These are phyloP conservation scores for Pleurotus tuoliensis DNA, from an alignment of 768 basidiomycete genomes.

Conservation along the genomic window DNA sequence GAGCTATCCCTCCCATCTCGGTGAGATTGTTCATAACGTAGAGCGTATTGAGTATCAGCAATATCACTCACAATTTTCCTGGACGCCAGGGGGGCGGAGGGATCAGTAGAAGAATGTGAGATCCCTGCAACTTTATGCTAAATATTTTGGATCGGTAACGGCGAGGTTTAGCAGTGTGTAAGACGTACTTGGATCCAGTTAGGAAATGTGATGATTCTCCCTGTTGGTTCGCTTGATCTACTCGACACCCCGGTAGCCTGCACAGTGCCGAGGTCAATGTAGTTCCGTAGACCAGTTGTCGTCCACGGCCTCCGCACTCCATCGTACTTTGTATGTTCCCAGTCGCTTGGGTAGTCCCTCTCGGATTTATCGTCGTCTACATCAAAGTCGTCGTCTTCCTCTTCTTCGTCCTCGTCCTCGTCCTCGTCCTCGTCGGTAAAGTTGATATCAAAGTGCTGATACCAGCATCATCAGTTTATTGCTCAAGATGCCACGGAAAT, in stretches of 20 bases:
- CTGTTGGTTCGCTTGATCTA: not conserved
- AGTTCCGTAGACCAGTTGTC: not conserved
- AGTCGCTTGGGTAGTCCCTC: not conserved
- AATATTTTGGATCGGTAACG: not conserved
- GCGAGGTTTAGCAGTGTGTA: not conserved
- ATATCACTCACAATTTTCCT: not conserved
- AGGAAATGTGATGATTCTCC: constrained; percentile 7
- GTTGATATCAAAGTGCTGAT: not conserved
- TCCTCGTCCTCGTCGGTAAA: not conserved
- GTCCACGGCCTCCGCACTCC: not conserved
- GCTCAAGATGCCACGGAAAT: not conserved
- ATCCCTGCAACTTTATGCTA: not conserved
- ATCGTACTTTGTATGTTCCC: not conserved
- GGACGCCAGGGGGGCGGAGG: not conserved
- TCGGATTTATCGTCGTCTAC: not conserved
- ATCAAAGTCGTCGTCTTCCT: not conserved
- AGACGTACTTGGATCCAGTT: constrained; percentile 8
- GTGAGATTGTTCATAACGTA: not conserved
- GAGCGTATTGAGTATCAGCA: not conserved
- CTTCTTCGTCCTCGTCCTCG: not conserved
- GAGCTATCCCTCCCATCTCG: not conserved
- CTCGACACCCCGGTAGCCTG: not conserved
- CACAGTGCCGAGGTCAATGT: not conserved
- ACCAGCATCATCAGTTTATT: not conserved
- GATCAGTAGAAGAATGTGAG: not conserved